Conservation (phyloP, 1,139 yeast genomes). For the Pichia sp. region DNA sequence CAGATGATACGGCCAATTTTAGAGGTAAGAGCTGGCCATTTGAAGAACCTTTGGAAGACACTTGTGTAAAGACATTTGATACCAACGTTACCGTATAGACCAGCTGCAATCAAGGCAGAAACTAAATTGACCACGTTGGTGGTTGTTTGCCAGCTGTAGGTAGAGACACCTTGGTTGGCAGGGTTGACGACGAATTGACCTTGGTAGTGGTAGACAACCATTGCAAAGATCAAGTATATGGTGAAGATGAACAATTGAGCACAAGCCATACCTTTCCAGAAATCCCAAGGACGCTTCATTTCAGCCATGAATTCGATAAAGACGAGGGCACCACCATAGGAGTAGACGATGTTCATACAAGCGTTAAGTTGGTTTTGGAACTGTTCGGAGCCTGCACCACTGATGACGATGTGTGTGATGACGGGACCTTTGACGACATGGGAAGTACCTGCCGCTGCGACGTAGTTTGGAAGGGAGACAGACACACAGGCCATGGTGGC, state of each 20-base stretch:
- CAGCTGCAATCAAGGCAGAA: conserved; percentile 41
- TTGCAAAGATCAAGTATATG: conserved; percentile 38
- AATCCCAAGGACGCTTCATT: conserved; percentile 42
- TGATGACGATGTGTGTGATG: conserved; percentile 8
- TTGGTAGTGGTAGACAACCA: conserved; percentile 40
- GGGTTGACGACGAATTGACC: conserved; percentile 42
- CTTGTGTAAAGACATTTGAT: conserved; percentile 40
- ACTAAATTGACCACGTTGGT: conserved; percentile 37
- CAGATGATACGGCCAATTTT: conserved; percentile 35
- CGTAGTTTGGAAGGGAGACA: conserved; percentile 33
- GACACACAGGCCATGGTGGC: conserved; percentile 41
- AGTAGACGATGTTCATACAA: conserved; percentile 42
- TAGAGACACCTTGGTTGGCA: conserved; percentile 40
- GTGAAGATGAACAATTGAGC: conserved; percentile 41
- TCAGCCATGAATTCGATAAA: conserved; percentile 44
- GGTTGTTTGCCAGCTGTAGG: conserved; percentile 39
- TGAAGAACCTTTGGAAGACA: conserved; percentile 33
- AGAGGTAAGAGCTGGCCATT: conserved; percentile 34
- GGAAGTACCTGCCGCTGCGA: conserved; percentile 30
- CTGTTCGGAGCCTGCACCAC: conserved; percentile 21
- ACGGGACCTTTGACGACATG: conserved; percentile 27
- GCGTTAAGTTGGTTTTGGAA: conserved; percentile 35
- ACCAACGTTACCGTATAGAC: conserved; percentile 43
- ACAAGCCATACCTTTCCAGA: conserved; percentile 42
- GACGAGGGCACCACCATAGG: conserved; percentile 46